Evolutionary conservation across 768 basidiomycete species (phyloP), one percentile per base, ranked within the genome.

Genomic region (Termitomyces sp.): DNA sequence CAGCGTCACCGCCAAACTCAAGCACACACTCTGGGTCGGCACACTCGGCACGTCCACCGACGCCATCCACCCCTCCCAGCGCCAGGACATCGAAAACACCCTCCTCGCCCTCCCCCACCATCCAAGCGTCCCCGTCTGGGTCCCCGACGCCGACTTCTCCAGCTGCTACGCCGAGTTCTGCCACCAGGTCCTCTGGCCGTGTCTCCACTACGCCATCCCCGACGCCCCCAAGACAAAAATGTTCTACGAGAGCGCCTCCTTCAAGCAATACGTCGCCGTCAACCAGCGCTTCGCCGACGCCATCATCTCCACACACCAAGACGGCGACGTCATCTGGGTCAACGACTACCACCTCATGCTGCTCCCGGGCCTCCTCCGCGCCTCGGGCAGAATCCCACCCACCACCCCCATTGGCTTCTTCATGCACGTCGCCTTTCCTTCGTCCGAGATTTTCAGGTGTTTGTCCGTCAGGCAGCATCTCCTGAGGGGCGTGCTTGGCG

Each of bases 261-360:
- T 85, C 76, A 83, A 85, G 60, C 88, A 94, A 60, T 98, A 98
- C 68, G 83, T 86, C 55, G 80, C 88, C 11, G 93, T 95, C 56
- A 99, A 99, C 75, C 78, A 88, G 66, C 85, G 88, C 42, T 98
- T 97, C 64, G 95, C 95, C 0, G 83, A 90, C 43, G 79, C 81
- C 40, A 94, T 98, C 68, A 83, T 88, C 44, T 79, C 82, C 7
- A 79, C 84, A 42, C 94, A 93, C 70, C 79, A 83, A 60, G 89
- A 92, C 22, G 96, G 96, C 46, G 96, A 99, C 68, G 84, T 98
- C 64, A 84, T 91, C 62, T 90, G 87, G 87, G 79, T 91, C 3
- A 94, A 99, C 70, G 96, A 98, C 73, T 99, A 98, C 70, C 96
- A 99, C 65, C 85, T 98, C 45, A 88, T 97, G 77, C 86, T 98